Evolutionary conservation across 2,329 filamentous ascomycete species (phyloP).

Genomic region (Cladosporium austrohemisphaericum): DNA sequence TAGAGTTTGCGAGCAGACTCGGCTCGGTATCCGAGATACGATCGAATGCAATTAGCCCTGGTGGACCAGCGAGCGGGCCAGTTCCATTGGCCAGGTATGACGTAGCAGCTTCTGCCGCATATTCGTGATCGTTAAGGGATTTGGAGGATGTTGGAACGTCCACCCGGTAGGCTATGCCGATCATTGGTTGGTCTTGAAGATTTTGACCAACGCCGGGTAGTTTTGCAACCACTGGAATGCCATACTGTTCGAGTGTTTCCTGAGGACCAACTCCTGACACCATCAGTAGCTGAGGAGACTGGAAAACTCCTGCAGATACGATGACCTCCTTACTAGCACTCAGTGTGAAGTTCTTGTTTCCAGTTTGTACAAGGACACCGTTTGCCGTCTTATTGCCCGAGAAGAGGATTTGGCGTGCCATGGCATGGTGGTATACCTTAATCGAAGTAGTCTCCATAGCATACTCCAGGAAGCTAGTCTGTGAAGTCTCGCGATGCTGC

Average conservation of each 20-base stretch:
- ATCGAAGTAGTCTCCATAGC: slow-evolving; percentile 29
- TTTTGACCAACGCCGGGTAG: slow-evolving; percentile 31
- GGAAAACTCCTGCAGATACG: slow-evolving; percentile 42
- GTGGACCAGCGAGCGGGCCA: slow-evolving; percentile 25
- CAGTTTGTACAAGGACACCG: slow-evolving; percentile 20
- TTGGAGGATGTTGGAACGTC: slow-evolving; percentile 19
- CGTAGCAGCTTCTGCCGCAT: slow-evolving; percentile 15
- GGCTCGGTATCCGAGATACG: slow-evolving; percentile 25
- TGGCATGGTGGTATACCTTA: slow-evolving; percentile 32
- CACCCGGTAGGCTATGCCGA: slow-evolving; percentile 31
- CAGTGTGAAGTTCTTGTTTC: slow-evolving; percentile 22
- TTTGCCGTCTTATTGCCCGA: slow-evolving; percentile 4
- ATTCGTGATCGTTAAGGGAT: slow-evolving; percentile 17
- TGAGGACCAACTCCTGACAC: slow-evolving; percentile 31
- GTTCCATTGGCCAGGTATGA: slow-evolving; percentile 20
- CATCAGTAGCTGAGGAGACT: slow-evolving; percentile 40
- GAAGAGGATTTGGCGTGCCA: slow-evolving; percentile 16
- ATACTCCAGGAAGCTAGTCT: slow-evolving; percentile 29
- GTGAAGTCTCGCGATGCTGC: slow-evolving; percentile 23
- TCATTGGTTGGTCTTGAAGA: slow-evolving; percentile 34
- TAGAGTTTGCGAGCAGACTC: slow-evolving; percentile 10
- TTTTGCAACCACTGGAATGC: slow-evolving; percentile 29
- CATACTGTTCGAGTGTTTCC: slow-evolving; percentile 28
- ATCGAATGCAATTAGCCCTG: slow-evolving; percentile 25
- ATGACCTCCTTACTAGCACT: slow-evolving; percentile 42